phyloP scores from a whole-genome alignment of 2,329 filamentous ascomycete genomes.

The Aspergillus puulaauensis region DNA sequence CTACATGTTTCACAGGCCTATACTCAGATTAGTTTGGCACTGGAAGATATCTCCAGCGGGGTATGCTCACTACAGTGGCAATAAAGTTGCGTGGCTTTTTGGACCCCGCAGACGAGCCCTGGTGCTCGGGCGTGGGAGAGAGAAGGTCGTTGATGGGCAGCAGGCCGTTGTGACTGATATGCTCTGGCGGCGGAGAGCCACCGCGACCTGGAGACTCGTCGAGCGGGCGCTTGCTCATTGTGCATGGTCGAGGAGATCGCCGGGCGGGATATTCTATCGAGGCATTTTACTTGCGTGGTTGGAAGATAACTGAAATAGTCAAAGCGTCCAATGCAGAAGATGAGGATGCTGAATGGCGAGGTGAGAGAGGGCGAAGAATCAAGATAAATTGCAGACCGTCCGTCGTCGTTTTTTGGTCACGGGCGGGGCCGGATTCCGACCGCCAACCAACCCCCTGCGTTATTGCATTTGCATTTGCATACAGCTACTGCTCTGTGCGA shows the following conservation, averaged over 20 bases:
- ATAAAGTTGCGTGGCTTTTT: conserved; percentile 42
- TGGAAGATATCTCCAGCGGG: neutral
- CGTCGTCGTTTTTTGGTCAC: conserved; percentile 3
- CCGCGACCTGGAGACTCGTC: conserved; percentile 30
- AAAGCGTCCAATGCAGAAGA: neutral
- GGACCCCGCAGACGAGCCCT: conserved; percentile 24
- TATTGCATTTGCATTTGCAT: neutral
- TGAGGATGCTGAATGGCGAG: neutral
- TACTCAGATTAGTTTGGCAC: neutral
- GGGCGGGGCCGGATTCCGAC: conserved; percentile 9
- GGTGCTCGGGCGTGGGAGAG: conserved; percentile 33
- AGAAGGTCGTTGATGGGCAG: conserved; percentile 36
- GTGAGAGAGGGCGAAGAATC: neutral
- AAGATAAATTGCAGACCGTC: neutral
- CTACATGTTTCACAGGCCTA: conserved; percentile 56
- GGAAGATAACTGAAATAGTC: neutral
- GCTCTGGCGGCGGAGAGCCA: conserved; percentile 24
- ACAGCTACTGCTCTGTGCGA: neutral
- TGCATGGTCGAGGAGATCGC: conserved; percentile 25
- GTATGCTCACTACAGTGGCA: conserved; percentile 35
- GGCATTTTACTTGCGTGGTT: neutral
- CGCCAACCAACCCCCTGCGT: neutral
- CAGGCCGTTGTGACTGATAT: conserved; percentile 25
- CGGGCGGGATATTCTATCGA: neutral
- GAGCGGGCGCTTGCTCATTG: conserved; percentile 39